Evolutionary conservation across 139 green algal species (phyloP).

Genomic region (Dunaliella sp.): DNA sequence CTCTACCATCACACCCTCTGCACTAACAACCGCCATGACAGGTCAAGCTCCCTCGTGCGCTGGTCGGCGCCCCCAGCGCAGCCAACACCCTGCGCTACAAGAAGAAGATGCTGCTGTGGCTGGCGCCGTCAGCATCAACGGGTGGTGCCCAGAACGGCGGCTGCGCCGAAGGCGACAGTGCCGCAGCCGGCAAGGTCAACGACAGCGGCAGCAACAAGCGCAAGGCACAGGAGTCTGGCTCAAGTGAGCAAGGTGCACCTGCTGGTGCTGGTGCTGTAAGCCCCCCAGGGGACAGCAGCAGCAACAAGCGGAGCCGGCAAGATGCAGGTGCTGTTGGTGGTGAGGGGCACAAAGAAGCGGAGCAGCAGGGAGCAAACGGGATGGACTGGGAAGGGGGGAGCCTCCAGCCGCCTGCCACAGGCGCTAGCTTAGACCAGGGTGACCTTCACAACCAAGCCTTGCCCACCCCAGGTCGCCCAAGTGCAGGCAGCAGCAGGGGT

Average conservation of each 20-base stretch:
- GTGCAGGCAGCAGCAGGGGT: not conserved
- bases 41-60: conserved; percentile 19
- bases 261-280: not conserved
- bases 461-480: not conserved
- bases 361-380: not conserved
- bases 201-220: not conserved
- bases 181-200: not conserved
- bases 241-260: not conserved
- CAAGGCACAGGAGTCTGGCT: not conserved
- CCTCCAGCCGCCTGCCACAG: not conserved
- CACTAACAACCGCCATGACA: no score
- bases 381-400: not conserved
- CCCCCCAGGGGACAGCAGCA: no score
- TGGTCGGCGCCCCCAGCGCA: conserved; percentile 14
- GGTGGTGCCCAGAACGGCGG: not conserved
- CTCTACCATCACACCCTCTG: no score
- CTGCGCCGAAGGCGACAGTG: not conserved
- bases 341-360: not conserved
- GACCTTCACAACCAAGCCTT: no score
- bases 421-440: not conserved
- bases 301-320: no score
- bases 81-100: conserved; percentile 49
- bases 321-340: not conserved
- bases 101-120: conserved; percentile 62
- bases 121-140: not conserved